Evolutionary conservation across 169 alveolate species (phyloP).

Genomic region (Neospora caninum): DNA sequence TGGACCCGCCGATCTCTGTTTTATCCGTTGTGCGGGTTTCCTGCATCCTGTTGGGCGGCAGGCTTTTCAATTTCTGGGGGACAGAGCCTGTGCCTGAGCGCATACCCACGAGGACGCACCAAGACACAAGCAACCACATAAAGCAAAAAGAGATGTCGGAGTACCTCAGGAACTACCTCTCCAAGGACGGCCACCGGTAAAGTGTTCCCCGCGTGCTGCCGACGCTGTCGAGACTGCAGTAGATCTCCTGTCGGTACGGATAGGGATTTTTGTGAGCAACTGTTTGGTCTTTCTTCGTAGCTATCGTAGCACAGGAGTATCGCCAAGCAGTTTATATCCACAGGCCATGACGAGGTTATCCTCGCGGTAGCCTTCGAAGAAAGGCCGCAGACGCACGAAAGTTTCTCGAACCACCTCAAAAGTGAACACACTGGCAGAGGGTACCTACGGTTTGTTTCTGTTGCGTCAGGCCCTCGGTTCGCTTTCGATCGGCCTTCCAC

Average conservation of each 20-base stretch:
- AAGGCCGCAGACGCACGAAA: no score
- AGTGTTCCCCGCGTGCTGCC: not conserved
- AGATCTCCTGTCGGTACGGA: not conserved
- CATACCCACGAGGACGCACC: no score
- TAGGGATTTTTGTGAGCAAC: not conserved
- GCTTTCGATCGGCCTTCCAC: conserved; percentile 91
- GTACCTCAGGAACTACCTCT: conserved; percentile 19
- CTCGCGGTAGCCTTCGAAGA: not conserved
- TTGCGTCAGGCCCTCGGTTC: conserved; percentile 71
- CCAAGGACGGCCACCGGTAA: conserved; percentile 28
- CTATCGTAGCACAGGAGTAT: not conserved
- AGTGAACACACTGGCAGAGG: no score
- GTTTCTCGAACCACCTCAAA: no score
- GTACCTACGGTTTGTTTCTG: not conserved
- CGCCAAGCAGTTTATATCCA: not conserved
- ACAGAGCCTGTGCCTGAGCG: no score
- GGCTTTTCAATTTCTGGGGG: no score
- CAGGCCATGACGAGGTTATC: not conserved
- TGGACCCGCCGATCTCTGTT: no score
- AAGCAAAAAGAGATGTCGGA: not conserved
- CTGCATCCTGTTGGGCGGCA: no score
- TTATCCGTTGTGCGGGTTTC: no score
- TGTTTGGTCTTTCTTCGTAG: not conserved
- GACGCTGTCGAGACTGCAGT: no score
- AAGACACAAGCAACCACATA: no score